Conservation (phyloP, 106 monocot genomes). For the Acanthochlamys bracteata region DNA sequence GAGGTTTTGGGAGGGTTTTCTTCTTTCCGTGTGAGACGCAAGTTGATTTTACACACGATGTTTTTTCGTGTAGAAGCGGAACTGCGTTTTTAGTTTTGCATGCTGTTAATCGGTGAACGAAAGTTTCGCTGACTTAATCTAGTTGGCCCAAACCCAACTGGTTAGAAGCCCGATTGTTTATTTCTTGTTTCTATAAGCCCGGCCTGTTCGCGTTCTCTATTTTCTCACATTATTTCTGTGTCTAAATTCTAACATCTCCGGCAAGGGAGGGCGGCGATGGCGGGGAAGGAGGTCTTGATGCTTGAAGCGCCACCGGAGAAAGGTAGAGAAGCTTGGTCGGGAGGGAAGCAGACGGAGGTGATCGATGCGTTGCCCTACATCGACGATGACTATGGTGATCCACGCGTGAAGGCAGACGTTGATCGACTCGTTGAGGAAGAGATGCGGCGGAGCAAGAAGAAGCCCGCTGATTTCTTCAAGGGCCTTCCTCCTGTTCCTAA, state of each 20-base stretch:
- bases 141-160: too few species aligned
- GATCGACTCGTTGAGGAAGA: constrained; percentile 88
- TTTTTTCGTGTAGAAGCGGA: neutral
- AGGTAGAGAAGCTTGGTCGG: constrained; percentile 34
- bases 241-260: neutral
- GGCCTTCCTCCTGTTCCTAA: constrained; percentile 76
- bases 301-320: constrained; percentile 73
- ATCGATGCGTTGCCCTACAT: constrained; percentile 96
- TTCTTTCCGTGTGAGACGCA: neutral
- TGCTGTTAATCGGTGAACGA: too few species aligned
- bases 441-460: constrained; percentile 80
- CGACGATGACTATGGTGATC: constrained; percentile 92
- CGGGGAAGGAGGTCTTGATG: constrained; percentile 66
- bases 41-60: too few species aligned
- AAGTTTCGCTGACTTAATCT: too few species aligned
- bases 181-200: too few species aligned
- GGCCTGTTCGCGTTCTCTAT: too few species aligned
- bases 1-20: neutral
- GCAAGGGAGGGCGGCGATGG: constrained; percentile 12
- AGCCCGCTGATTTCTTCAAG: constrained; percentile 81
- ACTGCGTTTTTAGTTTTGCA: neutral
- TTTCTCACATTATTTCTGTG: too few species aligned
- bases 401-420: constrained; percentile 76
- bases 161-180: too few species aligned
- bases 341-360: constrained; percentile 25